Evolutionary conservation across 106 monocot species (phyloP).

Genomic region (Dendrobium huoshanense): DNA sequence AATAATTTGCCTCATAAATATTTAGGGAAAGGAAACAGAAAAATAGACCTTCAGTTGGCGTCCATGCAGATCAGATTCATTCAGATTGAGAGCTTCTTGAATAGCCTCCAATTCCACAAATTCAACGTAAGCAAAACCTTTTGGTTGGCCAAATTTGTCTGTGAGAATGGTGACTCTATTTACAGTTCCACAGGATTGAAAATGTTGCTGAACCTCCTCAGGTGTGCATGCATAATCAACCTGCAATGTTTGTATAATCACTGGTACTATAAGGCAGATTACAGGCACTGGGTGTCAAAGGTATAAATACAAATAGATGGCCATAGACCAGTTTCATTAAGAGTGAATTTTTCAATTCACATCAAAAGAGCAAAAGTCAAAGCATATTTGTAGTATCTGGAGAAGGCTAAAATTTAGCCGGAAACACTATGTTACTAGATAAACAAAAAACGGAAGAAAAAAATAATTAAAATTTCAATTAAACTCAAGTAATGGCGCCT

Average conservation of each 20-base stretch:
- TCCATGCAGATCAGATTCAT: constrained; percentile 91
- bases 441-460: no score
- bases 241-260: constrained; percentile 21
- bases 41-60: constrained; percentile 73
- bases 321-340: neutral
- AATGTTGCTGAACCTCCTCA: constrained; percentile 98
- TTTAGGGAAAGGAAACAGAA: no score
- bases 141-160: constrained; percentile 86
- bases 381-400: no score
- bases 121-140: constrained; percentile 88
- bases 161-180: constrained; percentile 85
- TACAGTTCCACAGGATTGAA: constrained; percentile 80
- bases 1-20: no score
- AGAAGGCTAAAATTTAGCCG: no score
- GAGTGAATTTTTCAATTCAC: neutral
- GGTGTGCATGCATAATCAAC: constrained; percentile 96
- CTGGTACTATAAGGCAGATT: neutral
- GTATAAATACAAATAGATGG: neutral
- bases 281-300: neutral
- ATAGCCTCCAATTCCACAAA: constrained; percentile 81
- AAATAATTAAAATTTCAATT: no score
- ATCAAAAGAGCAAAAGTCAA: neutral
- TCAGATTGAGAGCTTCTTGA: constrained; percentile 69
- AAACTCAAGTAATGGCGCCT: no score
- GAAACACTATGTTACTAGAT: no score